A percentile compares a stretch with the other conserved stretches of the same genome.
These are phyloP conservation scores for Wallacemonas rigidus DNA, from an alignment of 208 protist species.

Conservation along the genomic window DNA sequence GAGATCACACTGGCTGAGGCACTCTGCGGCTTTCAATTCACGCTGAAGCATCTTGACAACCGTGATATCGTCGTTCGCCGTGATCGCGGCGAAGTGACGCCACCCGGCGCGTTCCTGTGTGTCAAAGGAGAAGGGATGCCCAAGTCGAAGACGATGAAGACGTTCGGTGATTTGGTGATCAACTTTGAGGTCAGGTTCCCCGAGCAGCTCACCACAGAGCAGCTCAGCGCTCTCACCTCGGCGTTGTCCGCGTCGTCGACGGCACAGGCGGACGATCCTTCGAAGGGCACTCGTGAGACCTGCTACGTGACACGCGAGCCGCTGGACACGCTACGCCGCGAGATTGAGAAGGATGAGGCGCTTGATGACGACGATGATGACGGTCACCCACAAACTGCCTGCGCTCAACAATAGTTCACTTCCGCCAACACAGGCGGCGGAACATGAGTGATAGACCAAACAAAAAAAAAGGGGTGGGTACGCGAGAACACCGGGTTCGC, in stretches of 20 bases:
- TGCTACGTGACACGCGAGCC: constrained; percentile 63
- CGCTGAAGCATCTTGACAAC: constrained; percentile 89
- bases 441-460: too few species aligned
- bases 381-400: constrained; percentile 30
- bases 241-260: constrained; percentile 48
- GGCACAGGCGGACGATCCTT: constrained; percentile 2
- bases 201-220: constrained; percentile 34
- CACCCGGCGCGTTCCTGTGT: constrained; percentile 62
- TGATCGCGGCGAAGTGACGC: constrained; percentile 65
- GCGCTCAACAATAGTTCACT: constrained; percentile 47
- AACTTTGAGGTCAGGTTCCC: constrained; percentile 75
- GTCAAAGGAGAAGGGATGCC: constrained; percentile 85
- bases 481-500: too few species aligned
- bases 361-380: constrained; percentile 49
- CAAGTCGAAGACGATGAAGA: constrained; percentile 27
- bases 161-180: constrained; percentile 73
- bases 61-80: constrained; percentile 84
- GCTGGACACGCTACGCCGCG: constrained; percentile 37
- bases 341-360: constrained; percentile 59
- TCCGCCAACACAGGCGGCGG: too few species aligned
- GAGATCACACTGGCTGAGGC: constrained; percentile 93
- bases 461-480: too few species aligned
- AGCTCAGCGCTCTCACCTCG: constrained; percentile 41
- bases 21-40: constrained; percentile 93
- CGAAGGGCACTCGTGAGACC: constrained; percentile 29